A percentile compares a stretch with the other conserved stretches of the same genome.
phyloP scores from a whole-genome alignment of 2,329 filamentous ascomycete genomes.

The Aspergillus hortae region DNA sequence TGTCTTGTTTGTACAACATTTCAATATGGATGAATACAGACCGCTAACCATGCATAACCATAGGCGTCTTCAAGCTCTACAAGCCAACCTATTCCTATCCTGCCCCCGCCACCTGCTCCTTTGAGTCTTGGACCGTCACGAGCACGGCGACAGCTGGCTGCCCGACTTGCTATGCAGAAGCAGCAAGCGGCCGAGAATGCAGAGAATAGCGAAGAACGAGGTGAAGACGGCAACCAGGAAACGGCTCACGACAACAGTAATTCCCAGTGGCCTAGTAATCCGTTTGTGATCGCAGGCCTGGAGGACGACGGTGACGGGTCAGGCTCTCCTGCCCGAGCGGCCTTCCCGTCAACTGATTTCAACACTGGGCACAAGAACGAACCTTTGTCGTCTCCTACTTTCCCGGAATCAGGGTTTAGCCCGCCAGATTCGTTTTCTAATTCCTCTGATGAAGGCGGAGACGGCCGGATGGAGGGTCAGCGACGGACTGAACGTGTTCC shows the following conservation, averaged over 20 bases:
- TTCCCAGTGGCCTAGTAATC: constrained; percentile 33
- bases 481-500: constrained; percentile 48
- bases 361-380: constrained; percentile 21
- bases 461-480: constrained; percentile 34
- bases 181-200: constrained; percentile 55
- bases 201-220: constrained; percentile 33
- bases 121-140: constrained; percentile 83
- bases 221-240: constrained; percentile 14
- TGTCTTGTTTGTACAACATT: not conserved
- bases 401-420: constrained; percentile 37
- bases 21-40: not conserved
- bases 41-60: constrained; percentile 14
- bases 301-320: constrained; percentile 29
- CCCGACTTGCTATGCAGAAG: constrained; percentile 72
- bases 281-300: constrained; percentile 36
- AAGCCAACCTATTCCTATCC: constrained; percentile 43
- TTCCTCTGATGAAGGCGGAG: constrained; percentile 41
- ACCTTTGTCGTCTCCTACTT: constrained; percentile 31
- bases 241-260: constrained; percentile 17
- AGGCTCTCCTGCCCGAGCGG: constrained; percentile 20
- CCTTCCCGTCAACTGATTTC: constrained; percentile 32
- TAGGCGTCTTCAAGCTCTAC: constrained; percentile 29
- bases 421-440: constrained; percentile 39
- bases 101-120: constrained; percentile 64
- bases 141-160: constrained; percentile 85